phyloP scores from a whole-genome alignment of 805 yeast genomes.

The Metschnikowia anglica region DNA sequence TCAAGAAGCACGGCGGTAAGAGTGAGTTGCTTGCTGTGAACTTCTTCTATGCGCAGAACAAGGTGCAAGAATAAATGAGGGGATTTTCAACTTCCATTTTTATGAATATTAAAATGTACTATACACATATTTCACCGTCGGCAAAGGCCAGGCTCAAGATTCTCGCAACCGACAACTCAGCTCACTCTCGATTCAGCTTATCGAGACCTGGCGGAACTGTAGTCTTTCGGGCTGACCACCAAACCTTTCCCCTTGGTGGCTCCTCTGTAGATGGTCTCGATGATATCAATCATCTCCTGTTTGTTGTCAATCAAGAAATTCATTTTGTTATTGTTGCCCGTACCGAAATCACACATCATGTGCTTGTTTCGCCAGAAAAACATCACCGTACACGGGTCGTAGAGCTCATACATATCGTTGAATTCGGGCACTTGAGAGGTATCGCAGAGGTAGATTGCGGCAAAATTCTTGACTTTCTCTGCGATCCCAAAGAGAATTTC shows the following conservation, averaged over 20 bases:
- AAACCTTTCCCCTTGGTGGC: conserved; percentile 92
- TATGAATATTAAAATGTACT: not conserved
- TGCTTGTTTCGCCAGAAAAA: conserved; percentile 90
- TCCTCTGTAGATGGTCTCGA: conserved; percentile 87
- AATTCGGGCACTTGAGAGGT: conserved; percentile 88
- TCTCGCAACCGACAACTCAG: too few relatives aligned
- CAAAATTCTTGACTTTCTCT: conserved; percentile 83
- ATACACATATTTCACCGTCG: too few relatives aligned
- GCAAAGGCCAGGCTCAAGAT: too few relatives aligned
- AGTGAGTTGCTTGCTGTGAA: conserved; percentile 67
- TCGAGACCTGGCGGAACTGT: conserved; percentile 35
- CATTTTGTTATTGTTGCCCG: conserved; percentile 94
- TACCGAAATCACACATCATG: conserved; percentile 98
- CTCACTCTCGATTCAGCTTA: too few relatives aligned
- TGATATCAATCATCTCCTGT: conserved; percentile 87
- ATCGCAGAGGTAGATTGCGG: conserved; percentile 84
- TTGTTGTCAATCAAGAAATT: conserved; percentile 72
- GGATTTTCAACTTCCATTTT: not conserved
- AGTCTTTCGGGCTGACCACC: conserved; percentile 79
- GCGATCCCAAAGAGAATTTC: conserved; percentile 77
- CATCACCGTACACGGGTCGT: conserved; percentile 91
- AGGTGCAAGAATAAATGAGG: conserved; percentile 15
- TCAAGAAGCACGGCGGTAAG: conserved; percentile 54
- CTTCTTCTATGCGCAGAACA: conserved; percentile 79
- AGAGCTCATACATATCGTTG: conserved; percentile 81